Percentiles rank a stretch among this genome's conserved stretches.
Conservation (phyloP, 768 basidiomycete genomes). For the Collybiopsis confluens region DNA sequence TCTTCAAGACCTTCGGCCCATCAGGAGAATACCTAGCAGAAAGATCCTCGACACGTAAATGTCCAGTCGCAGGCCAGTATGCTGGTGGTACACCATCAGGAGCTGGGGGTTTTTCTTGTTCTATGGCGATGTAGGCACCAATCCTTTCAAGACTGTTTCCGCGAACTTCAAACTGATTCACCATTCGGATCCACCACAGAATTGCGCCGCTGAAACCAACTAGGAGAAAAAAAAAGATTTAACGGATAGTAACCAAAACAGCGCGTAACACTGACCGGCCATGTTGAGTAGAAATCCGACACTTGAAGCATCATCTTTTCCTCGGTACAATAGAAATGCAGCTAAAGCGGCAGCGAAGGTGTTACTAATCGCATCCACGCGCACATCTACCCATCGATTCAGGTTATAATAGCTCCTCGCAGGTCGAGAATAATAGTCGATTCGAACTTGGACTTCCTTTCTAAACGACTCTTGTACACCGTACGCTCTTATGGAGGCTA, state of each 20-base stretch:
- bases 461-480: slow-evolving; percentile 35
- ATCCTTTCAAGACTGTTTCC: slow-evolving; percentile 31
- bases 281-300: slow-evolving; percentile 36
- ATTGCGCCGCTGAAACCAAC: slow-evolving; percentile 18
- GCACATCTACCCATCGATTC: slow-evolving; percentile 25
- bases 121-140: slow-evolving; percentile 41
- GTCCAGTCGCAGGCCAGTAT: slow-evolving; percentile 48
- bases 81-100: slow-evolving; percentile 40
- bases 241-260: neutral
- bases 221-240: neutral
- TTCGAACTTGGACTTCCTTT: slow-evolving; percentile 26
- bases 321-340: slow-evolving; percentile 30
- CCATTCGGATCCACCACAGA: slow-evolving; percentile 16
- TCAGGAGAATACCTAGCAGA: slow-evolving; percentile 36
- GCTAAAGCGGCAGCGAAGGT: slow-evolving; percentile 39
- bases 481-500: slow-evolving; percentile 43
- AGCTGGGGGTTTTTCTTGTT: slow-evolving; percentile 37
- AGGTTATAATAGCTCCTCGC: slow-evolving; percentile 31
- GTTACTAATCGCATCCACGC: slow-evolving; percentile 41
- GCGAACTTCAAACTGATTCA: slow-evolving; percentile 21
- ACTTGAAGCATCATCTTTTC: slow-evolving; percentile 22
- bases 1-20: slow-evolving; percentile 42
- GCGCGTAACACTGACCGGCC: slow-evolving; percentile 22
- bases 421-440: slow-evolving; percentile 33
- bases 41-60: slow-evolving; percentile 37